Evolutionary conservation across 495 filamentous ascomycete species (phyloP).

Genomic region (Trichoderma parareesei): DNA sequence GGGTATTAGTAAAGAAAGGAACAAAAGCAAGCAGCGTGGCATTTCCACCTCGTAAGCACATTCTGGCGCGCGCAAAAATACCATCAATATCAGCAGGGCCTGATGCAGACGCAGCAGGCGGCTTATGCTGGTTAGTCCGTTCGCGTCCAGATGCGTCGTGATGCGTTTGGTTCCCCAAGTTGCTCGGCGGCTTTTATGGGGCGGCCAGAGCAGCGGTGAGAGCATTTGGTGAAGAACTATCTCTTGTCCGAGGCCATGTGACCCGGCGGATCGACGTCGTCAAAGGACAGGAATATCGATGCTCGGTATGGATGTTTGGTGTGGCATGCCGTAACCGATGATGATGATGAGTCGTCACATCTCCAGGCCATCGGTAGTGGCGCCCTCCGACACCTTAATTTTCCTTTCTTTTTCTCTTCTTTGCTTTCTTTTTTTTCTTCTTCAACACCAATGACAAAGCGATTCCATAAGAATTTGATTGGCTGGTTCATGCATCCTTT

Average conservation of each 20-base stretch:
- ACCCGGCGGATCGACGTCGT: not conserved
- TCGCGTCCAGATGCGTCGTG: not conserved
- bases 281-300: not conserved
- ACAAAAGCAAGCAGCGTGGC: not conserved
- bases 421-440: not conserved
- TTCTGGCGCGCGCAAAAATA: not conserved
- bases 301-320: not conserved
- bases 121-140: not conserved
- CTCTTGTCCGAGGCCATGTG: not conserved
- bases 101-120: not conserved
- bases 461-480: not conserved
- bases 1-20: not conserved
- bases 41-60: not conserved
- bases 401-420: too few species aligned
- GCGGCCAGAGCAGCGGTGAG: slow-evolving; percentile 1
- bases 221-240: not conserved
- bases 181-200: not conserved
- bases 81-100: not conserved
- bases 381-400: too few species aligned
- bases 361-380: too few species aligned
- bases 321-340: too few species aligned
- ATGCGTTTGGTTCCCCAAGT: not conserved
- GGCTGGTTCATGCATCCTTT: not conserved
- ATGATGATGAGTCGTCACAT: too few species aligned
- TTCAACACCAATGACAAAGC: not conserved